phyloP scores from a whole-genome alignment of 2,329 filamentous ascomycete species.

The Westerdykella sp. region DNA sequence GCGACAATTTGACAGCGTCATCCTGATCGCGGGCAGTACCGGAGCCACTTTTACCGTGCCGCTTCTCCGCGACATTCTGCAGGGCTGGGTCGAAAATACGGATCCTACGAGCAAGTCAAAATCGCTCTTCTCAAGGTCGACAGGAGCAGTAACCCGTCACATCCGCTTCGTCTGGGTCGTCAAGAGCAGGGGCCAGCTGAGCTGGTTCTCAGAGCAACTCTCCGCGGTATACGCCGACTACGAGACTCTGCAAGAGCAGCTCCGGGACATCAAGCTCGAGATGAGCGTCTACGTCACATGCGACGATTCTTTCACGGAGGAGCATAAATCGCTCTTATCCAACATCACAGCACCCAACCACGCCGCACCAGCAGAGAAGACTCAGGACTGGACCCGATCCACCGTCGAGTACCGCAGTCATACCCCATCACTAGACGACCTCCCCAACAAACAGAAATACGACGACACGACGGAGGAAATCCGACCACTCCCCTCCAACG shows the following conservation, averaged over 20 bases:
- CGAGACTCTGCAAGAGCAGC: conserved; percentile 31
- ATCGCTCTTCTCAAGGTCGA: conserved; percentile 15
- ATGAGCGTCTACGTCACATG: conserved; percentile 52
- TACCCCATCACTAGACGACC: conserved; percentile 13
- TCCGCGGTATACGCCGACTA: conserved; percentile 42
- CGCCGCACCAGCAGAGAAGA: conserved; percentile 1
- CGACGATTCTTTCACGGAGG: conserved; percentile 43
- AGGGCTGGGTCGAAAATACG: conserved; percentile 38
- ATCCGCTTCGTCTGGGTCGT: conserved; percentile 56
- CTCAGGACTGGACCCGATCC: conserved; percentile 9
- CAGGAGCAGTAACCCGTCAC: conserved; percentile 41
- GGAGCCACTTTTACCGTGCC: conserved; percentile 56
- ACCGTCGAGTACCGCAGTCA: conserved; percentile 16
- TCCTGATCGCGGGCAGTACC: conserved; percentile 55
- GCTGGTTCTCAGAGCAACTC: conserved; percentile 50
- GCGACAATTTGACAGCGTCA: conserved; percentile 55
- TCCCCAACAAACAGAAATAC: conserved; percentile 15
- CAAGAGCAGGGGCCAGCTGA: conserved; percentile 48
- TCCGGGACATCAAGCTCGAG: conserved; percentile 42
- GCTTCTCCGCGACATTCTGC: conserved; percentile 50
- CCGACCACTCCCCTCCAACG: not conserved
- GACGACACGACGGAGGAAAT: conserved; percentile 9
- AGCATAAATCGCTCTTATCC: conserved; percentile 30
- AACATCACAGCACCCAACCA: conserved; percentile 16
- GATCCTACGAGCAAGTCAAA: conserved; percentile 1